Evolutionary conservation across 208 protist genomes (phyloP), one percentile per base, ranked within the genome.

Genomic region (Trypanosoma platydactyli): DNA sequence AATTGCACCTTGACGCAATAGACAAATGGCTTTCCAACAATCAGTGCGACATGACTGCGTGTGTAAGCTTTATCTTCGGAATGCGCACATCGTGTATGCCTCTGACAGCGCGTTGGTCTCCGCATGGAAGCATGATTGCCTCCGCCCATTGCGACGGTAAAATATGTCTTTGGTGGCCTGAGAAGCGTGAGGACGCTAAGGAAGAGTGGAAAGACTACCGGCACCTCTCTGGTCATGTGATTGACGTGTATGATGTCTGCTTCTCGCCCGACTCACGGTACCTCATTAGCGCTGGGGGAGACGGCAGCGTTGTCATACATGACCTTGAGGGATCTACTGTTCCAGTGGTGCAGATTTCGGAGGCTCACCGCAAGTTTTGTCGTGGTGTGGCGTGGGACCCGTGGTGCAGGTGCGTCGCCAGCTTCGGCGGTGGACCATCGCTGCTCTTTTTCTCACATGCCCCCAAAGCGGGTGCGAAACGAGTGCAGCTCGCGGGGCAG

Each of bases 151-250:
- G 89, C 63, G 87, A 93, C 53, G 86, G 86, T 15, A 88, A 90
- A 65, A 68, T 95, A 35, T 92, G 83, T 54, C 55, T 95, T 15
- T 95, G 89, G 87, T 93, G 87, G 87, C 79, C 62, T 12, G 88
- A 91, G 67, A 58, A 62, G 25, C 58, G 48, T 35, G 27, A 71
- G 38, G 48, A 45, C 5, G 41, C 25, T 1, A 58, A 75, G 46
- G 85, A 92, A 68, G 79, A 81, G 55, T 95, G 89, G 89, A 95
- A 95, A 58, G 84, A 91, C 63, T 95, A 89, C 71, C 76, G 84
- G 5, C 86, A 92, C 73, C 76, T 95, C 41, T 80, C 77, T 9
- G 89, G 89, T 5, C 89, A 95, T 73, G 77, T 93, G 63, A 86
- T 80, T 61, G 89, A 95, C 67, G 87, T 93, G 41, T 90, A 91